Percentiles rank a stretch among this genome's conserved stretches.
Conservation (phyloP, 495 filamentous ascomycete species). For the Clohesyomyces aquaticus region DNA sequence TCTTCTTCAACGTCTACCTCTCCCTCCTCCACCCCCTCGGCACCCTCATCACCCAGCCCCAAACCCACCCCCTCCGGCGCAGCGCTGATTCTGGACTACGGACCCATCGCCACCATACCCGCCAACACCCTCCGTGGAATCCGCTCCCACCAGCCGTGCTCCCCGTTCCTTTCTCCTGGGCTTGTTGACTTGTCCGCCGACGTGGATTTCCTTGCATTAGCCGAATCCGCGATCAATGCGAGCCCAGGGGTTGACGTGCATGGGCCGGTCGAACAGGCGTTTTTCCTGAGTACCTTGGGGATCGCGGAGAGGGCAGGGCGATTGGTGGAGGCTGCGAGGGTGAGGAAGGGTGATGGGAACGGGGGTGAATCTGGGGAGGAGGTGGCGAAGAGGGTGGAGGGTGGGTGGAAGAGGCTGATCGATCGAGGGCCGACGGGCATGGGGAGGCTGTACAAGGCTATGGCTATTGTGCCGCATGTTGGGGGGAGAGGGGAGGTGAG, state of each 20-base stretch:
- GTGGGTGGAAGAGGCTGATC: constrained; percentile 75
- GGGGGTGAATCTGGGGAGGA: constrained; percentile 25
- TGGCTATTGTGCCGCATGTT: constrained; percentile 85
- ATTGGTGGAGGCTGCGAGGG: constrained; percentile 56
- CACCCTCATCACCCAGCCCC: constrained; percentile 55
- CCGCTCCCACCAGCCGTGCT: constrained; percentile 68
- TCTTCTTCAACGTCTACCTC: constrained; percentile 52
- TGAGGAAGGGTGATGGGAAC: constrained; percentile 6
- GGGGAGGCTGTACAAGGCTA: constrained; percentile 90
- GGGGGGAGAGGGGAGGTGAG: constrained; percentile 70
- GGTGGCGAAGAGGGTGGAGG: constrained; percentile 63
- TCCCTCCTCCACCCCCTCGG: constrained; percentile 54
- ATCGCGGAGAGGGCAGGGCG: constrained; percentile 75
- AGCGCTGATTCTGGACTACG: constrained; percentile 93
- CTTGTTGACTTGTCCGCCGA: constrained; percentile 85
- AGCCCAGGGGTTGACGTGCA: constrained; percentile 85
- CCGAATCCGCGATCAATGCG: constrained; percentile 74
- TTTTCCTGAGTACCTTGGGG: constrained; percentile 78
- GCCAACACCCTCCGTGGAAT: constrained; percentile 89
- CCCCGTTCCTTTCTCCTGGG: constrained; percentile 76
- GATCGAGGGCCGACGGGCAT: constrained; percentile 79
- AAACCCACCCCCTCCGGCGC: constrained; percentile 72
- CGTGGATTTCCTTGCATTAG: constrained; percentile 86
- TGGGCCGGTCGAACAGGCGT: constrained; percentile 85
- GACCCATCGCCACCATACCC: constrained; percentile 75